Evolutionary conservation across 139 green algal genomes (phyloP).

Genomic region (Protoeuglena noctilucae): DNA sequence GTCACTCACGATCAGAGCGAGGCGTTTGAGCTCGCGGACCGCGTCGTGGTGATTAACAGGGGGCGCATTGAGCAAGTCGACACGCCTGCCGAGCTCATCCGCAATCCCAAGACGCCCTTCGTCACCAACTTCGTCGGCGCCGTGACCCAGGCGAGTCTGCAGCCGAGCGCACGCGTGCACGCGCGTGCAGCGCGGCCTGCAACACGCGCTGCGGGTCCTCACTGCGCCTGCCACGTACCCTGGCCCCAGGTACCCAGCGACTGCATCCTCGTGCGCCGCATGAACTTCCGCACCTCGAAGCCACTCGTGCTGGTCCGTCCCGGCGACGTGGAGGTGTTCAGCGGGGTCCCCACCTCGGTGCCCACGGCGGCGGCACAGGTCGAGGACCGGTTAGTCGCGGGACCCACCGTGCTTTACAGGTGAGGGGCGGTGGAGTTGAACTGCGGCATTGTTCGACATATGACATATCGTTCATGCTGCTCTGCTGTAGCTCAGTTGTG

Average conservation of each 20-base stretch:
- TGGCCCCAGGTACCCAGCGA: neutral
- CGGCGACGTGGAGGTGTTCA: constrained; percentile 27
- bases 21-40: constrained; percentile 64
- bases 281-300: constrained; percentile 35
- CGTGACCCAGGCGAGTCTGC: constrained; percentile 24
- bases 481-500: too few species aligned
- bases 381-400: neutral
- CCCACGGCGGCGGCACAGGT: neutral
- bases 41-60: constrained; percentile 43
- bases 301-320: constrained; percentile 49
- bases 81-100: constrained; percentile 36
- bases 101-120: constrained; percentile 45
- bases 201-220: neutral
- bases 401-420: constrained; percentile 38
- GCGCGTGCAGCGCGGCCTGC: neutral
- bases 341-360: neutral
- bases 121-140: constrained; percentile 70
- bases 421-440: too few species aligned
- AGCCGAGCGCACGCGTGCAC: neutral
- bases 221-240: neutral
- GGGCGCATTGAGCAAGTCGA: constrained; percentile 47
- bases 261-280: constrained; percentile 16
- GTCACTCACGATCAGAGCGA: constrained; percentile 81
- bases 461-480: too few species aligned
- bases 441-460: too few species aligned